phyloP scores from a whole-genome alignment of 2,329 filamentous ascomycete species.

The Colletotrichum abscissum region DNA sequence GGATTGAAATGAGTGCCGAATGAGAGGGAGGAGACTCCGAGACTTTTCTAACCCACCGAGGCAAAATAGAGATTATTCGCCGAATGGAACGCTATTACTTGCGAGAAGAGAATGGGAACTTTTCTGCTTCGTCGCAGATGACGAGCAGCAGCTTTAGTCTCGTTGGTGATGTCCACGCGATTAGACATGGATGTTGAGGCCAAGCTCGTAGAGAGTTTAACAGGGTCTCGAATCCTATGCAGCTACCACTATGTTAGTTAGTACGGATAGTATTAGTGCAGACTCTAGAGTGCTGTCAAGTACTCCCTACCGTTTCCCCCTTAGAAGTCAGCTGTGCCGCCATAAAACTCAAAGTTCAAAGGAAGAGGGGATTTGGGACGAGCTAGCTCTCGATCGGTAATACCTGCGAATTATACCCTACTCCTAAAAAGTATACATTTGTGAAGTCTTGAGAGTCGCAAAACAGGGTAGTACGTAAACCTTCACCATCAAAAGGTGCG shows the following conservation, averaged over 20 bases:
- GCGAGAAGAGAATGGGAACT: neutral
- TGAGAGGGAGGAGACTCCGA: neutral
- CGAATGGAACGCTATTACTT: neutral
- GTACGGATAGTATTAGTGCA: too few species aligned
- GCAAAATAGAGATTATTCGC: too few species aligned
- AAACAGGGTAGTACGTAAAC: slow-evolving; percentile 7
- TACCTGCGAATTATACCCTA: neutral
- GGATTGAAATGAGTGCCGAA: slow-evolving; percentile 38
- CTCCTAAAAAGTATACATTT: neutral
- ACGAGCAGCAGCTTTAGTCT: neutral
- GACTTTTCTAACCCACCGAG: neutral
- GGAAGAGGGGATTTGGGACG: neutral
- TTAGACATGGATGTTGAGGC: neutral
- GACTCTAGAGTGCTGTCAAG: too few species aligned
- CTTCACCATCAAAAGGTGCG: slow-evolving; percentile 12
- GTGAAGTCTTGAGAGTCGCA: neutral
- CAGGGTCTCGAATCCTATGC: neutral
- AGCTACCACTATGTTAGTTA: too few species aligned
- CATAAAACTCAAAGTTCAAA: neutral
- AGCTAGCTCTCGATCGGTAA: slow-evolving; percentile 14
- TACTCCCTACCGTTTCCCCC: too few species aligned
- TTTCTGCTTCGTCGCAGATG: neutral
- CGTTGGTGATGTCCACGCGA: neutral
- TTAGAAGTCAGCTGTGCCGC: too few species aligned
- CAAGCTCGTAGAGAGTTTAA: neutral